Evolutionary conservation across 2,329 filamentous ascomycete genomes (phyloP), one percentile per base, ranked within the genome.

Genomic region (Penicillium psychrosexuale): DNA sequence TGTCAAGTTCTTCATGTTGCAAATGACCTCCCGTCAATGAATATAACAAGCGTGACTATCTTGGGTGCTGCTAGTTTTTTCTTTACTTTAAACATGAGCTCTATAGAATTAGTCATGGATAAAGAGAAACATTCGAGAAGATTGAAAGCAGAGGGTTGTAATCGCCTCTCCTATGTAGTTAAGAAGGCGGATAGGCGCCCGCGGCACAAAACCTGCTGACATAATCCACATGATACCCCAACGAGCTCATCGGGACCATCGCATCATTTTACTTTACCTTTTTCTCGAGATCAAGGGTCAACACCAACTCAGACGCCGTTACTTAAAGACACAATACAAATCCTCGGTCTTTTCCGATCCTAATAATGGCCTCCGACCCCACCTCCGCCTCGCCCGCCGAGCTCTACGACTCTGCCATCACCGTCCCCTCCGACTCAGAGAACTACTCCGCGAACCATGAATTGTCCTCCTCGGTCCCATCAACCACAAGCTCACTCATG

Each of bases 401-500:
- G 61, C 72, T 76, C 48, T 75, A 71, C 57, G 74, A 76, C 58
- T 76, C 74, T n/a, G 65, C 71, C 34, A 50, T 75, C 57, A 78
- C 75, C 3, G 70, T 78, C 47, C 76, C 75, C 45, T 78, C 76
- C n/a, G 76, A 78, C 59, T 78, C 76, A 24, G 76, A 78, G 60
- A 75, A 74, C 61, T 78, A 78, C 61, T 77, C 76, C 6, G 61
- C 75, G 57, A 69, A 74, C 62, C 67, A 74, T 53, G 72, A 75
- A 43, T 53, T 70, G 15, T 64, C 69, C 8, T 66, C 68, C 17
- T 69, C 68, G 53, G 59, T 71, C 36, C 62, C 72, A 40, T 68
- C 74, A 51, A 63, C 71, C 40, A 66, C 72, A 36, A 68, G 71
- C 63, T 70, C 76, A 40, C 68, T 73, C 28, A 55, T 77, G 60